Evolutionary conservation across 345 rosid genomes (phyloP).

Genomic region (Laguncularia racemosa): DNA sequence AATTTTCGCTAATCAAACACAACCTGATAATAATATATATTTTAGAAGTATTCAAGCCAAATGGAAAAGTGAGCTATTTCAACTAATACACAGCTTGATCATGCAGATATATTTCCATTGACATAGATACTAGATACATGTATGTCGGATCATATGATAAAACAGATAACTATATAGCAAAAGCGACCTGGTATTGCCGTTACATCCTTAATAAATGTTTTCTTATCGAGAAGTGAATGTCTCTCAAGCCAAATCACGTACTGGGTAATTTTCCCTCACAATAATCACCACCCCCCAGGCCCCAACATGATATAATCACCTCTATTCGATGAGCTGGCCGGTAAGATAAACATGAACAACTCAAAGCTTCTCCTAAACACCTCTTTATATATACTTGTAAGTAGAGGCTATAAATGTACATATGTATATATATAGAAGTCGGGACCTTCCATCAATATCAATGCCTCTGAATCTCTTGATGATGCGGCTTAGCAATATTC

Average conservation of each 20-base stretch:
- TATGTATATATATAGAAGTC: not conserved
- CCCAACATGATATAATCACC: no score
- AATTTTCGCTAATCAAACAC: no score
- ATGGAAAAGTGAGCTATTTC: no score
- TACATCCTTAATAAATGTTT: constrained; percentile 1
- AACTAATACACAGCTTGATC: no score
- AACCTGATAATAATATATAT: no score
- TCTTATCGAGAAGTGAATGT: not conserved
- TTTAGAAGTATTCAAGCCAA: no score
- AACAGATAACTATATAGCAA: not conserved
- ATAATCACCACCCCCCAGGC: not conserved
- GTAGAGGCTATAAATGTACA: not conserved
- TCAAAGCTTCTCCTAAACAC: not conserved
- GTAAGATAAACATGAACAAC: no score
- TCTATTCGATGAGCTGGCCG: no score
- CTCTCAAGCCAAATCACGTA: not conserved
- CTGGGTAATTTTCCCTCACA: not conserved
- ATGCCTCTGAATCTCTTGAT: not conserved
- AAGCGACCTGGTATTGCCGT: constrained; percentile 1
- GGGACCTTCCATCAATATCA: not conserved
- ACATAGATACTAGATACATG: not conserved
- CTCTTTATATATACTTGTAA: no score
- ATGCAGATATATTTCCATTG: no score
- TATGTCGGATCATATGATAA: not conserved
- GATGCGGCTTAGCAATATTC: constrained; percentile 11